Conservation (phyloP, 1,284 basidiomycete species). For the Malassezia brasiliensis region DNA sequence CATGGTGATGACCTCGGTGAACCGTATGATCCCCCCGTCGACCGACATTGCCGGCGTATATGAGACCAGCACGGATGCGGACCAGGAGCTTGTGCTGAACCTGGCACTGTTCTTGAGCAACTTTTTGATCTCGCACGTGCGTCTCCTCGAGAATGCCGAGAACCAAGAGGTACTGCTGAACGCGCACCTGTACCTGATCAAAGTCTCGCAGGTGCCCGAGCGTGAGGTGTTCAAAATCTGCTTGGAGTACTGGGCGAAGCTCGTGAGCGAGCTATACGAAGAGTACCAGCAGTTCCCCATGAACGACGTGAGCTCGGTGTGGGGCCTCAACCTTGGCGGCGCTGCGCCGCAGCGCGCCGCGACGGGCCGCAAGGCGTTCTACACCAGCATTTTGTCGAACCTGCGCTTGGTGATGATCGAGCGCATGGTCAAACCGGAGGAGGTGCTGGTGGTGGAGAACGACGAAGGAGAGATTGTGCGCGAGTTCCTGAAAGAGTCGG, state of each 20-base stretch:
- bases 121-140: constrained; percentile 75
- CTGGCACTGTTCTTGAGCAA: constrained; percentile 93
- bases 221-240: constrained; percentile 99
- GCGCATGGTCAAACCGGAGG: constrained; percentile 99
- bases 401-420: constrained; percentile 93
- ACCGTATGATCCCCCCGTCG: constrained; percentile 56
- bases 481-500: constrained; percentile 98
- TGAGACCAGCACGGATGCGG: constrained; percentile 75
- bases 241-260: constrained; percentile 94
- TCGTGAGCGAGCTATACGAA: constrained; percentile 92
- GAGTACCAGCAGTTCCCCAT: constrained; percentile 88
- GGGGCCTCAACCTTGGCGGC: constrained; percentile 64
- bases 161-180: constrained; percentile 75
- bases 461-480: constrained; percentile 99
- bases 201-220: constrained; percentile 95
- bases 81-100: constrained; percentile 94
- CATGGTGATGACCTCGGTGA: constrained; percentile 51
- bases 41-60: constrained; percentile 79
- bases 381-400: constrained; percentile 83
- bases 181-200: constrained; percentile 93
- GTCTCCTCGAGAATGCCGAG: constrained; percentile 78
- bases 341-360: constrained; percentile 21
- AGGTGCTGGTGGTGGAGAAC: constrained; percentile 89
- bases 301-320: constrained; percentile 82
- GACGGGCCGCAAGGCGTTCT: constrained; percentile 73